Conservation (phyloP, 2,329 filamentous ascomycete genomes). For the Fusarium sp. region DNA sequence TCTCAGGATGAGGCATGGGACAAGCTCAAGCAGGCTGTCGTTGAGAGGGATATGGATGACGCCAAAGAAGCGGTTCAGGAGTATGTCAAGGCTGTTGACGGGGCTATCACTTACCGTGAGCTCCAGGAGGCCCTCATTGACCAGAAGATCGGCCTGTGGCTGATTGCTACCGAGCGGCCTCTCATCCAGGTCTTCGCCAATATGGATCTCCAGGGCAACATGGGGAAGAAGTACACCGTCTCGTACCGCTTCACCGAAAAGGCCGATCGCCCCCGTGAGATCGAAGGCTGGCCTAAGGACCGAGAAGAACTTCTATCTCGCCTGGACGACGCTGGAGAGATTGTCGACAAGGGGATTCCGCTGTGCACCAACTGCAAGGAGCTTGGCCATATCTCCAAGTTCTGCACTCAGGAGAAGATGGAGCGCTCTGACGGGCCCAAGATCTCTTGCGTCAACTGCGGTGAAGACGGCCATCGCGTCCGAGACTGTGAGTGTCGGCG, state of each 20-base stretch:
- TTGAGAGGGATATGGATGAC: constrained; percentile 73
- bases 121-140: constrained; percentile 74
- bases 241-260: constrained; percentile 74
- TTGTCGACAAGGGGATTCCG: constrained; percentile 71
- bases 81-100: constrained; percentile 73
- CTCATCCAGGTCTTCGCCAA: constrained; percentile 73
- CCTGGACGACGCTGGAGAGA: constrained; percentile 76
- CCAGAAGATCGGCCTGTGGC: constrained; percentile 68
- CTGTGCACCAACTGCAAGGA: constrained; percentile 77
- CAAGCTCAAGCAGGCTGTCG: constrained; percentile 67
- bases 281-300: constrained; percentile 71
- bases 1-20: constrained; percentile 71
- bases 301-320: constrained; percentile 74
- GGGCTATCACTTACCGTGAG: constrained; percentile 70
- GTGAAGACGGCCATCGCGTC: constrained; percentile 74
- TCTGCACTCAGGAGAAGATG: constrained; percentile 71
- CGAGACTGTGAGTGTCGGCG: constrained; percentile 75
- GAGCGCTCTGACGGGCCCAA: constrained; percentile 62
- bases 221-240: constrained; percentile 75
- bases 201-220: constrained; percentile 80
- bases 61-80: constrained; percentile 72
- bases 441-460: constrained; percentile 77
- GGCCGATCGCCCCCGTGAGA: constrained; percentile 72
- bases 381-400: constrained; percentile 74
- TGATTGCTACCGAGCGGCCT: constrained; percentile 75